Conservation (phyloP, 1,139 yeast genomes). For the Nakaseomyces delphensis region DNA sequence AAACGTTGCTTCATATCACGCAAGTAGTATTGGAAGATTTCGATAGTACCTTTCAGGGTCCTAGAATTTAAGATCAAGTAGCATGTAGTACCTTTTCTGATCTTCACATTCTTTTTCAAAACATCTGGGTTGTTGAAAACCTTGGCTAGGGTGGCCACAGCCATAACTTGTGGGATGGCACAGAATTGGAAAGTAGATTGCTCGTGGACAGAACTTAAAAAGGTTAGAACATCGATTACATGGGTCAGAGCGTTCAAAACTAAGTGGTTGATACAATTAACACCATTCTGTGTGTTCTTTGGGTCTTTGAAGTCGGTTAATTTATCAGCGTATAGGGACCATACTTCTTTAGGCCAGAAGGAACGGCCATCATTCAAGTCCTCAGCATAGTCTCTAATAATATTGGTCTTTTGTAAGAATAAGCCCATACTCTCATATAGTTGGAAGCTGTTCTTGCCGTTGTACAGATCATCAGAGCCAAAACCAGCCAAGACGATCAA, state of each 20-base stretch:
- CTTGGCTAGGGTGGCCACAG: slow-evolving; percentile 83
- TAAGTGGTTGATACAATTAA: slow-evolving; percentile 72
- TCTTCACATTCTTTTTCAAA: slow-evolving; percentile 66
- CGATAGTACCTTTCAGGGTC: slow-evolving; percentile 67
- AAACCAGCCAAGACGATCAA: slow-evolving; percentile 64
- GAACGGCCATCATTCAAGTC: slow-evolving; percentile 88
- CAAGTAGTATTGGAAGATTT: slow-evolving; percentile 64
- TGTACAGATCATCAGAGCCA: slow-evolving; percentile 44
- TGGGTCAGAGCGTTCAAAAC: slow-evolving; percentile 74
- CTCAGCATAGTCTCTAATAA: slow-evolving; percentile 90
- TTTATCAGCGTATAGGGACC: slow-evolving; percentile 69
- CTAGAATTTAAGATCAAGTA: slow-evolving; percentile 64
- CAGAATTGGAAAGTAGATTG: slow-evolving; percentile 83
- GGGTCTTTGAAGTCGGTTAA: slow-evolving; percentile 50
- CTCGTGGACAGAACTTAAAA: slow-evolving; percentile 69
- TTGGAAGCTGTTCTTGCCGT: slow-evolving; percentile 41
- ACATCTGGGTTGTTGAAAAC: slow-evolving; percentile 76
- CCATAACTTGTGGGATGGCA: slow-evolving; percentile 98
- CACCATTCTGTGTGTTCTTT: slow-evolving; percentile 45
- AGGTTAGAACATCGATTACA: slow-evolving; percentile 67
- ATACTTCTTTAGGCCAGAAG: slow-evolving; percentile 92
- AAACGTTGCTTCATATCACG: slow-evolving; percentile 73
- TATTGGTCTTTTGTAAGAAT: slow-evolving; percentile 67
- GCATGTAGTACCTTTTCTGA: slow-evolving; percentile 88
- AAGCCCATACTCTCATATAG: slow-evolving; percentile 87